phyloP scores from a whole-genome alignment of 2,329 filamentous ascomycete genomes.

The Alternaria atra region DNA sequence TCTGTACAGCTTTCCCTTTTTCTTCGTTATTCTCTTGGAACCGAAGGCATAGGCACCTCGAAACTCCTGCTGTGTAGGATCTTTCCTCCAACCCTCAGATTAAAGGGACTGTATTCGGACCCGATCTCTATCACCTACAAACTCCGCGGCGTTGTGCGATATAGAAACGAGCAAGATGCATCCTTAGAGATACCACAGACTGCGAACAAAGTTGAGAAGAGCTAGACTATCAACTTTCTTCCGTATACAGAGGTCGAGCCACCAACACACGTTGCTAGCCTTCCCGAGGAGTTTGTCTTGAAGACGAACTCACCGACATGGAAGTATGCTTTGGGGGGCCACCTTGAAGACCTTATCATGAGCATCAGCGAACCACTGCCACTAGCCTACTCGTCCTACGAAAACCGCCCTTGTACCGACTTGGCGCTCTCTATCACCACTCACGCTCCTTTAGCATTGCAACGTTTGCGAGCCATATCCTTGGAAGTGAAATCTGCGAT shows the following conservation, averaged over 20 bases:
- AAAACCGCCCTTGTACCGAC: slow-evolving; percentile 8
- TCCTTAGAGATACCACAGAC: slow-evolving; percentile 5
- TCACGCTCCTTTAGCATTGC: slow-evolving; percentile 5
- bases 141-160: slow-evolving; percentile 8
- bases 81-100: slow-evolving; percentile 11
- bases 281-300: slow-evolving; percentile 17
- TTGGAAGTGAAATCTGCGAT: slow-evolving; percentile 14
- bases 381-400: slow-evolving; percentile 12
- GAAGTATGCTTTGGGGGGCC: slow-evolving; percentile 17
- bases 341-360: slow-evolving; percentile 11
- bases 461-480: slow-evolving; percentile 13
- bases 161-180: slow-evolving; percentile 11
- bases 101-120: slow-evolving; percentile 4
- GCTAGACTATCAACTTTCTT: slow-evolving; percentile 9
- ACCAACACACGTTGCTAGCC: slow-evolving; percentile 15
- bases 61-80: slow-evolving; percentile 10
- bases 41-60: slow-evolving; percentile 9
- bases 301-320: slow-evolving; percentile 8
- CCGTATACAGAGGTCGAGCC: slow-evolving; percentile 9
- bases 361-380: slow-evolving; percentile 13
- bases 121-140: slow-evolving; percentile 11
- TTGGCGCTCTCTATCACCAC: slow-evolving; percentile 8
- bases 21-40: slow-evolving; percentile 13
- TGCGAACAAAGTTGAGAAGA: not conserved
- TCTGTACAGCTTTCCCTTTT: slow-evolving; percentile 17